phyloP scores from a whole-genome alignment of 208 protist genomes.

The Leishmania arabica region DNA sequence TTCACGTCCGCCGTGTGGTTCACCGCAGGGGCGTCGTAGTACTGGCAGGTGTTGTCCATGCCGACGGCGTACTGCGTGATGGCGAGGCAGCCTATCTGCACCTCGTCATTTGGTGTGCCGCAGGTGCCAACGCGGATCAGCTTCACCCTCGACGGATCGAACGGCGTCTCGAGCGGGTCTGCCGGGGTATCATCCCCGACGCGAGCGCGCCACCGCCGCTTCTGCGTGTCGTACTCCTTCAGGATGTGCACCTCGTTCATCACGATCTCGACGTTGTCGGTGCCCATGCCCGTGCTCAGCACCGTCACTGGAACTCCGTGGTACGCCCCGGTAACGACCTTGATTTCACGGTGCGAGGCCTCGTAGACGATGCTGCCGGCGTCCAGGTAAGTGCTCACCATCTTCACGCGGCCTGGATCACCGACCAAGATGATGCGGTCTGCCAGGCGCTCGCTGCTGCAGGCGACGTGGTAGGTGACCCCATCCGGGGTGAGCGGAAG shows the following conservation, averaged over 20 bases:
- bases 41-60: conserved; percentile 85
- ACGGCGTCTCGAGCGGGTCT: conserved; percentile 21
- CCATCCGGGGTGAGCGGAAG: conserved; percentile 66
- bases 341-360: conserved; percentile 68
- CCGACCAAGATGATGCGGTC: conserved; percentile 80
- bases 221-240: conserved; percentile 77
- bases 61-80: conserved; percentile 64
- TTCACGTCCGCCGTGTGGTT: conserved; percentile 38
- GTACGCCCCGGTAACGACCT: conserved; percentile 67
- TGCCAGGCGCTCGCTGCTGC: conserved; percentile 47
- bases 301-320: conserved; percentile 67
- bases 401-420: conserved; percentile 65
- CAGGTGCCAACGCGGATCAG: conserved; percentile 82
- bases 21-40: conserved; percentile 46
- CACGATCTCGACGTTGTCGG: conserved; percentile 79
- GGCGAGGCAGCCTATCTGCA: conserved; percentile 55
- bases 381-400: conserved; percentile 61
- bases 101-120: conserved; percentile 52
- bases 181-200: conserved; percentile 31
- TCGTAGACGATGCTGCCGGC: conserved; percentile 54
- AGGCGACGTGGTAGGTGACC: conserved; percentile 67
- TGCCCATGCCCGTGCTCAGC: conserved; percentile 86
- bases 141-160: conserved; percentile 54
- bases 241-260: conserved; percentile 76
- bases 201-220: conserved; percentile 41